A percentile compares a stretch with the other conserved stretches of the same genome.
These are phyloP conservation scores for Pythium chondricola DNA, from an alignment of 352 stramenopile genomes.

Conservation along the genomic window DNA sequence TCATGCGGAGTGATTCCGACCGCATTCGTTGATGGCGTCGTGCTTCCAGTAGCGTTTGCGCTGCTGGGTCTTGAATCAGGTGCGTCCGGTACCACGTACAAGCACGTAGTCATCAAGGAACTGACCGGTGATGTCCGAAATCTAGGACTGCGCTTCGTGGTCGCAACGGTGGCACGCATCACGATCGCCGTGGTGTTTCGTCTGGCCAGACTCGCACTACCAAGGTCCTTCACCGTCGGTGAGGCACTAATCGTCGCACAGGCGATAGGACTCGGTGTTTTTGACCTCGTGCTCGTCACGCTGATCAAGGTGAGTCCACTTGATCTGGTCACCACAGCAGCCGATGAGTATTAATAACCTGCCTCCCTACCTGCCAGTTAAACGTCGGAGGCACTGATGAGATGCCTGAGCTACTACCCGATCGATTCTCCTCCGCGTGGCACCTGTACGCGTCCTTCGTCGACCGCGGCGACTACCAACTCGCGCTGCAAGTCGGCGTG, in stretches of 20 bases:
- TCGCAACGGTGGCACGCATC: slow-evolving; percentile 29
- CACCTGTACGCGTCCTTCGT: slow-evolving; percentile 1
- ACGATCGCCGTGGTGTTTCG: slow-evolving; percentile 29
- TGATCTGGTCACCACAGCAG: no score
- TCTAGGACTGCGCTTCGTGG: slow-evolving; percentile 25
- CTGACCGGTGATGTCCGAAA: no score
- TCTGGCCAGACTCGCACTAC: slow-evolving; percentile 35
- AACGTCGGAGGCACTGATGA: background rate
- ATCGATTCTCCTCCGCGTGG: slow-evolving; percentile 6
- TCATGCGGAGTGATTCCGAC: slow-evolving; percentile 29
- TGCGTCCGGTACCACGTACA: no score
- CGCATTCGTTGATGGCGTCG: slow-evolving; percentile 31
- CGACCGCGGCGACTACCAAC: slow-evolving; percentile 31
- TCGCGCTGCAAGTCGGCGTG: slow-evolving; percentile 57
- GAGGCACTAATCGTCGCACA: slow-evolving; percentile 66
- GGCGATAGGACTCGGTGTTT: slow-evolving; percentile 36
- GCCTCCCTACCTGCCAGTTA: background rate
- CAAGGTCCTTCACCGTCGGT: slow-evolving; percentile 65
- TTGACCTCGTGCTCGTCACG: slow-evolving; percentile 49
- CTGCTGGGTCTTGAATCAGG: slow-evolving; percentile 18
- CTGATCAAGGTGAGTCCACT: slow-evolving; percentile 26
- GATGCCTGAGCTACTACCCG: background rate
- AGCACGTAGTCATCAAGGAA: no score
- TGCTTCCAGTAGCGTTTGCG: slow-evolving; percentile 23
- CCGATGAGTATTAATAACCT: no score